phyloP scores from a whole-genome alignment of 139 green algal species.

The Marvania coccoides region DNA sequence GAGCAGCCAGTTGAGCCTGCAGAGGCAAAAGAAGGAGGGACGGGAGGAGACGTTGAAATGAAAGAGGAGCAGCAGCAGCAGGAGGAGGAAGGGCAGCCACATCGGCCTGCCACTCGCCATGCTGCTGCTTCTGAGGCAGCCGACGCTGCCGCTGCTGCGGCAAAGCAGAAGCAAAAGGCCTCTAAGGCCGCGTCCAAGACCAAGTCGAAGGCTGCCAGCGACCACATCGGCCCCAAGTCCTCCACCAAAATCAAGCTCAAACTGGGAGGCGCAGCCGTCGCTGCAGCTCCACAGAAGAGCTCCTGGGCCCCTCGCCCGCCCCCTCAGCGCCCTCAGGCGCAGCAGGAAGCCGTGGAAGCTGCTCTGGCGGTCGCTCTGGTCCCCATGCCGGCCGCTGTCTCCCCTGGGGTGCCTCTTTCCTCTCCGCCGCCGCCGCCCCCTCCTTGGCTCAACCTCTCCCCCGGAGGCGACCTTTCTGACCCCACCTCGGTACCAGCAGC shows the following conservation, averaged over 20 bases:
- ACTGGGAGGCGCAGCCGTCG: not conserved
- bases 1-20: not conserved
- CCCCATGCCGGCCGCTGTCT: not conserved
- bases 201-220: not conserved
- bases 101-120: not conserved
- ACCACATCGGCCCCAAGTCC: not conserved
- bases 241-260: not conserved
- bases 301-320: no score
- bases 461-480: not conserved
- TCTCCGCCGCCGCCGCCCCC: not conserved
- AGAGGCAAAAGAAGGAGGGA: not conserved
- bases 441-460: constrained; percentile 5
- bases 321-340: not conserved
- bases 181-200: not conserved
- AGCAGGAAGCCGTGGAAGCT: not conserved
- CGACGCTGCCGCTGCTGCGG: not conserved
- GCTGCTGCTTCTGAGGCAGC: not conserved
- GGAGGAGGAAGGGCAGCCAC: not conserved
- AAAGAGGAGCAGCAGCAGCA: constrained; percentile 3
- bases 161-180: not conserved
- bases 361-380: not conserved
- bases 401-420: not conserved
- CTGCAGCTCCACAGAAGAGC: not conserved
- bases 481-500: not conserved
- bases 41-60: no score